Base-by-base conservation (phyloP, 768 basidiomycete species). In the Pleurotus giganteus region DNA sequence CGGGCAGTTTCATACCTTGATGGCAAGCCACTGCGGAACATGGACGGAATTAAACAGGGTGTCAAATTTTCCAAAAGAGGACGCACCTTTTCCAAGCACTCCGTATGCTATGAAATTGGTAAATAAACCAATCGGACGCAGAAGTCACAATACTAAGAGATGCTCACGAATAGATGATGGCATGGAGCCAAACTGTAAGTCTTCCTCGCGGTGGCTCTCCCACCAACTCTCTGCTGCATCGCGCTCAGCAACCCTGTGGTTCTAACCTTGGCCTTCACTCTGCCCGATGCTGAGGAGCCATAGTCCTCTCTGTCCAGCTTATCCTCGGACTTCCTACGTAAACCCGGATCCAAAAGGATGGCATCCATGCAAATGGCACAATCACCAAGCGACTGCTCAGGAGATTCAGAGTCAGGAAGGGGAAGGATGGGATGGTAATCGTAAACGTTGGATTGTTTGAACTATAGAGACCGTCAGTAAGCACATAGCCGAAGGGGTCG, bases 331-430 rank as follows among this genome's bases (percentile, higher is more conserved):
- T 61, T 71, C 19, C 70, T 62, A 6, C 68, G 72, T 41, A 73
- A 63, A 4, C 70, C 63, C 41, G 78, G 71, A 41, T 84, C 80
- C 23, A 81, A 66, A 36, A 81, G 63, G 58, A 95, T 94, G 4
- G 84, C 79, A 55, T 96, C 94, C 91, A 96, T 94, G 63, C 94
- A 96, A 50, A 97, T 95, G 4, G 91, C 83, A 62, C 94, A 97
- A 65, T 95, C 91, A 5, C 90, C 92, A 13, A 92, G 71, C 2
- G 87, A 80, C 59, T 86, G 83, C 42, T 87, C 86, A 1, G 86
- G 85, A 2, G 88, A 78, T 66, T 94, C 91, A 0, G 87, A 66
- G 63, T 93, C 89, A 0, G 85, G 77, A 1, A 81, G 59, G 0
- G 90, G 87, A 34, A 96, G 71, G 2, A 79, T 74, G 5, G 92